phyloP scores from a whole-genome alignment of 805 yeast species.

The Barnettozyma populi region DNA sequence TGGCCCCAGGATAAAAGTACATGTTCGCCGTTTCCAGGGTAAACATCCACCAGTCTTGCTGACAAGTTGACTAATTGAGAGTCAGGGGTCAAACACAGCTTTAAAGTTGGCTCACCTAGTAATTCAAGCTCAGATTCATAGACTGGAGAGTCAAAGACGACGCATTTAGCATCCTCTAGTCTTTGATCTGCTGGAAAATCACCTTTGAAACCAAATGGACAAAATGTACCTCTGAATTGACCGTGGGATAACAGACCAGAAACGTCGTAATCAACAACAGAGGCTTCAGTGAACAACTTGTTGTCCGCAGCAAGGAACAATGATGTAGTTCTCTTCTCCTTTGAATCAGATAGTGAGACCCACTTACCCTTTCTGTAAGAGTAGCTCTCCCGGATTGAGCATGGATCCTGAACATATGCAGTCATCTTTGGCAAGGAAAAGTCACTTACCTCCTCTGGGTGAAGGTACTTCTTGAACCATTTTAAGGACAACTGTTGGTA shows the following conservation, averaged over 20 bases:
- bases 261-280: slow-evolving; percentile 15
- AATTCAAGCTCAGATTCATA: slow-evolving; percentile 24
- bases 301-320: slow-evolving; percentile 14
- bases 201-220: slow-evolving; percentile 43
- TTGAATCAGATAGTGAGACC: slow-evolving; percentile 27
- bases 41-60: slow-evolving; percentile 35
- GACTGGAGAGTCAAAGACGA: slow-evolving; percentile 30
- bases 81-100: slow-evolving; percentile 31
- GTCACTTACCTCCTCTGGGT: slow-evolving; percentile 23
- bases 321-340: slow-evolving; percentile 12
- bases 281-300: slow-evolving; percentile 1
- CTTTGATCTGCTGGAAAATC: slow-evolving; percentile 43
- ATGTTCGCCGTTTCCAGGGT: slow-evolving; percentile 29
- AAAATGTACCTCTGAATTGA: slow-evolving; percentile 38
- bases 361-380: slow-evolving; percentile 34
- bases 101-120: slow-evolving; percentile 35
- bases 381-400: slow-evolving; percentile 33
- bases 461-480: slow-evolving; percentile 38
- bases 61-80: slow-evolving; percentile 35
- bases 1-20: slow-evolving; percentile 43
- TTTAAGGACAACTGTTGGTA: slow-evolving; percentile 35
- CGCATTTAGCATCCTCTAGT: slow-evolving; percentile 36
- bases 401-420: slow-evolving; percentile 40
- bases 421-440: slow-evolving; percentile 32
- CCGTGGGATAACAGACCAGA: slow-evolving; percentile 38